Percentiles rank a stretch among this genome's conserved stretches.
phyloP scores from a whole-genome alignment of 2,329 filamentous ascomycete genomes.

The Trichoderma lentiforme region DNA sequence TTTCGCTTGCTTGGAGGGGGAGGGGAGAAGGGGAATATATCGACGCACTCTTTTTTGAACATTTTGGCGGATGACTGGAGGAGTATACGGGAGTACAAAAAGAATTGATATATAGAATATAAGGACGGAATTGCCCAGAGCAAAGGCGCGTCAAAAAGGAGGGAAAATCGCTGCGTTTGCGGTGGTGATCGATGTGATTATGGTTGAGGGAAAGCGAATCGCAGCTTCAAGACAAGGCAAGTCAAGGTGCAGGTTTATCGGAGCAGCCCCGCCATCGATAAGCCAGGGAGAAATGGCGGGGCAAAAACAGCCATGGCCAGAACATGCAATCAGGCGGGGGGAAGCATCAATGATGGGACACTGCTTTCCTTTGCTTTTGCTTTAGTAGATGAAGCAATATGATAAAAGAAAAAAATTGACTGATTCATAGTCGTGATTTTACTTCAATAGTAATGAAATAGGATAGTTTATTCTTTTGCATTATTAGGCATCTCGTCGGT shows the following conservation, averaged over 20 bases:
- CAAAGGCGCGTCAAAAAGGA: background rate
- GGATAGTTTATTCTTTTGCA: background rate
- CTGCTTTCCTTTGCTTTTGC: background rate
- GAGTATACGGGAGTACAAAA: background rate
- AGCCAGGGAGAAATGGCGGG: constrained; percentile 25
- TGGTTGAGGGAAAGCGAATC: background rate
- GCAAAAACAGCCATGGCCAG: constrained; percentile 18
- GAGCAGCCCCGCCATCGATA: constrained; percentile 17
- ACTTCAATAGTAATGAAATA: background rate
- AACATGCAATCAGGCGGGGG: constrained; percentile 21
- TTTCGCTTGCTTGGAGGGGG: background rate
- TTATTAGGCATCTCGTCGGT: background rate
- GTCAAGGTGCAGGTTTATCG: background rate
- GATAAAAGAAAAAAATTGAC: background rate
- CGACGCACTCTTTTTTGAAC: constrained; percentile 87
- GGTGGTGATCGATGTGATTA: background rate
- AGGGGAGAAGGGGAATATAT: background rate
- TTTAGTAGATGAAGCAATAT: background rate
- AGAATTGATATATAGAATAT: background rate
- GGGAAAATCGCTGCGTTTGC: background rate
- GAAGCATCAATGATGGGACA: background rate
- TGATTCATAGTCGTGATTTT: background rate
- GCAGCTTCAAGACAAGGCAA: background rate
- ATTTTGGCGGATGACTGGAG: constrained; percentile 48
- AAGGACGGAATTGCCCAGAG: background rate